Evolutionary conservation across 2,329 filamentous ascomycete species (phyloP), one percentile per base, ranked within the genome.

Genomic region (Gnomoniopsis smithogilvyi): DNA sequence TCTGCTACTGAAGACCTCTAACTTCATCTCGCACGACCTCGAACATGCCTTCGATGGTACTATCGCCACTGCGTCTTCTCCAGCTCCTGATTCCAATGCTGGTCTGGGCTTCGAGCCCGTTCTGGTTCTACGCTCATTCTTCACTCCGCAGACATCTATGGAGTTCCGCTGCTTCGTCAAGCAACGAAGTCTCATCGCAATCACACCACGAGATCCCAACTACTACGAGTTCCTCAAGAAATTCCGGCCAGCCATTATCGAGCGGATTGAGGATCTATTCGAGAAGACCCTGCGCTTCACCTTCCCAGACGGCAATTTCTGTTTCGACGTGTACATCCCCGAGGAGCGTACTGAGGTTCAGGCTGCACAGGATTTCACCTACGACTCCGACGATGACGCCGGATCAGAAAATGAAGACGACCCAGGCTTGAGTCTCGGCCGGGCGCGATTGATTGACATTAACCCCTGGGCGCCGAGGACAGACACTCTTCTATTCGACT

Each of bases 161-260:
- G 95, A 99, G 72, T 99, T 99, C 74, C 85, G 95, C 24, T 97
- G 93, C 72, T 99, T 98, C 69, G 95, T 98, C 43, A 91, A 94
- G 67, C 81, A 92, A 59, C 82, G 91, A 12, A 85, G 84, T 56
- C 80, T 99, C 17, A 81, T 99, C 45, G 92, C 87, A 61, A 87
- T 98, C 59, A 90, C 88, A 36, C 95, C 98, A 74, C 85, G 95
- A 6, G 94, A 98, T 70, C 81, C 94, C 54, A 96, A 96, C 69
- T 85, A 95, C 75, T 98, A 94, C 72, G 85, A 89, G 14, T 99
- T 97, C 70, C 80, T 98, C 4, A 70, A 76, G 17, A 73, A 69
- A 0, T 70, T 97, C 73, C 82, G 86, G 51, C 79, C 84, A 4
- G 81, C 85, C 59, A 78, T 98, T 54, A 79, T 86, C 57, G 79